phyloP scores from a whole-genome alignment of 106 monocot species.

The Apostasia ramifera region DNA sequence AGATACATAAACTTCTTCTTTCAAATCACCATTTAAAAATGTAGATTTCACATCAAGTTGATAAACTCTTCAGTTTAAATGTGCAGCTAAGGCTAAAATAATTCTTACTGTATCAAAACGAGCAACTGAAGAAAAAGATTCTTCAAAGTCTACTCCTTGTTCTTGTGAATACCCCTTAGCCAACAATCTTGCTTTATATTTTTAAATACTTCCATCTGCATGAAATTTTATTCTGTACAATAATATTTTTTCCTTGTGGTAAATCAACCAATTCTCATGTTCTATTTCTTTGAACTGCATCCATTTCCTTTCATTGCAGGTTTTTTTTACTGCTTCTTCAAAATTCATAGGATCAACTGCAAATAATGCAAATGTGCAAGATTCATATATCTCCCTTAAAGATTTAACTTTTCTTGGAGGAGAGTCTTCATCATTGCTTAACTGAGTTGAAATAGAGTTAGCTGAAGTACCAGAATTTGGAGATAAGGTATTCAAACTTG shows the following conservation, averaged over 20 bases:
- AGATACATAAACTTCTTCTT: background rate
- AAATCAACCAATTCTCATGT: slow-evolving; percentile 9
- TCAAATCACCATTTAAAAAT: background rate
- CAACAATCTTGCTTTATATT: too few species aligned
- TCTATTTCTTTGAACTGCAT: background rate
- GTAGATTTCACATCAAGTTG: slow-evolving; percentile 1
- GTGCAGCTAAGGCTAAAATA: background rate
- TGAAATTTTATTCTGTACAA: slow-evolving; percentile 10
- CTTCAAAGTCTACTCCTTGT: slow-evolving; percentile 3
- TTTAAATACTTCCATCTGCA: background rate
- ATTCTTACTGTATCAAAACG: background rate
- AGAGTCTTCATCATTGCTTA: too few species aligned
- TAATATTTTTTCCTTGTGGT: background rate
- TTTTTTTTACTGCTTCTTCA: too few species aligned
- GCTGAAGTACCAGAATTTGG: too few species aligned
- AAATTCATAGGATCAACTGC: too few species aligned
- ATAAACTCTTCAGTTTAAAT: background rate
- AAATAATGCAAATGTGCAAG: too few species aligned
- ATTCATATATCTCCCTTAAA: too few species aligned
- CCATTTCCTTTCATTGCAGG: background rate
- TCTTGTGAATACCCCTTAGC: slow-evolving; percentile 6
- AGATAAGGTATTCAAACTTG: too few species aligned
- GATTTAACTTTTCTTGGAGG: too few species aligned
- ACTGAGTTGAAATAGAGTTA: too few species aligned
- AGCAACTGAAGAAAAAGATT: slow-evolving; percentile 14